Evolutionary conservation across 1,139 yeast species (phyloP).

Genomic region (Sugiyamaella novakii): DNA sequence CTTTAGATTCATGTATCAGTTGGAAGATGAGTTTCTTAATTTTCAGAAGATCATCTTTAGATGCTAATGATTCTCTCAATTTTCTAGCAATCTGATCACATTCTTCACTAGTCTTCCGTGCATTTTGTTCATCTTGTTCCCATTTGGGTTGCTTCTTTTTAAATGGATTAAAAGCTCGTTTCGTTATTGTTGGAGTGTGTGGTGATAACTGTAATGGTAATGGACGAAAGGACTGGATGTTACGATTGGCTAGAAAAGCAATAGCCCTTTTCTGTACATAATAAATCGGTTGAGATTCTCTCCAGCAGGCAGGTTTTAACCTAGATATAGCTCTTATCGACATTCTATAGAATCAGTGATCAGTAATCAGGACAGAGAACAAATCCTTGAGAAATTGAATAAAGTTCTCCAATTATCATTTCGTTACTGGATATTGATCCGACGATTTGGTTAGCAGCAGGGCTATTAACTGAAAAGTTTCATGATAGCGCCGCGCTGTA

Average conservation of each 20-base stretch:
- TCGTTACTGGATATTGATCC: no score
- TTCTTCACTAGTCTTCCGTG: neutral
- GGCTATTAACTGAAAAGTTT: slow-evolving; percentile 11
- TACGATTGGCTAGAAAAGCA: neutral
- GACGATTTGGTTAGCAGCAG: no score
- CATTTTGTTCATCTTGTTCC: slow-evolving; percentile 1
- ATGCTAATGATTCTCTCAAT: slow-evolving; percentile 9
- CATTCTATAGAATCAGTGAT: neutral
- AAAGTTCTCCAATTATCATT: no score
- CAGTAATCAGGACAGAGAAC: no score
- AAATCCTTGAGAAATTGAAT: no score
- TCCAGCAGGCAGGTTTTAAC: neutral
- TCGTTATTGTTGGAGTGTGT: neutral
- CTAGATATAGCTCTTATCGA: slow-evolving; percentile 5
- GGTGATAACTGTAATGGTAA: neutral
- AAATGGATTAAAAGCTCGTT: slow-evolving; percentile 5
- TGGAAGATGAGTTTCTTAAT: slow-evolving; percentile 7
- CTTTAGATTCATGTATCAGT: slow-evolving; percentile 3
- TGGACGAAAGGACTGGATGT: neutral
- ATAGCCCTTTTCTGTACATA: neutral
- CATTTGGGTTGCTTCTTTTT: slow-evolving; percentile 10
- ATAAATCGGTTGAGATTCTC: neutral
- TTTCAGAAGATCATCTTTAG: neutral
- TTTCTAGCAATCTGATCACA: slow-evolving; percentile 15
- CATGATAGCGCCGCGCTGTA: slow-evolving; percentile 11